phyloP scores from a whole-genome alignment of 192 early-diverging fungal genomes.

The Coemansia sp. region DNA sequence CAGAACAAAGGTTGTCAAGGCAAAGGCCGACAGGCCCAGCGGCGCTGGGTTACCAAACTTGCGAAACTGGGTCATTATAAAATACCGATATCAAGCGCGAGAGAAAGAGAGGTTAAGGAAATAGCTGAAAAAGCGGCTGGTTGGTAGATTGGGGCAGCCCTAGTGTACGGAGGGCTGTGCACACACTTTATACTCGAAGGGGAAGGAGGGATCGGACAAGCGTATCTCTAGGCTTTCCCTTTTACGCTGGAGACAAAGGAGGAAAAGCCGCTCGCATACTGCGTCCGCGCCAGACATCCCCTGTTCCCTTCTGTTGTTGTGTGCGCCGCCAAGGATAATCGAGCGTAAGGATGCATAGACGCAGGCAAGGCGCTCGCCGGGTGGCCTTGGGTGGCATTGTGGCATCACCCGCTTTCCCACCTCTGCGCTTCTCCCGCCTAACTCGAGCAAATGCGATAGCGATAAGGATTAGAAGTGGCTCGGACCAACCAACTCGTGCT shows the following conservation, averaged over 20 bases:
- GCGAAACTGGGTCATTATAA: conserved; percentile 39
- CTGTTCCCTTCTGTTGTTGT: neutral
- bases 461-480: no score
- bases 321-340: neutral
- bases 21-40: conserved; percentile 55
- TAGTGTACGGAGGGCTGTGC: no score
- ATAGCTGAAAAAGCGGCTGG: neutral
- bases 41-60: conserved; percentile 54
- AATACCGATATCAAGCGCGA: neutral
- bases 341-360: neutral
- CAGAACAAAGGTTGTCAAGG: conserved; percentile 62
- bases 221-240: no score
- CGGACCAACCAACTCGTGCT: no score
- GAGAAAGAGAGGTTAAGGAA: neutral
- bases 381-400: neutral
- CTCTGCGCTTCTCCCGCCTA: neutral
- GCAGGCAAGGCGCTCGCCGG: conserved; percentile 1
- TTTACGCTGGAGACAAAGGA: no score
- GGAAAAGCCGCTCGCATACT: no score
- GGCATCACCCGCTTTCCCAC: neutral
- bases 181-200: no score
- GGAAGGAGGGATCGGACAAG: no score
- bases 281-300: neutral
- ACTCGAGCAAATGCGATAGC: no score
- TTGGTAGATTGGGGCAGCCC: no score